Conservation (phyloP, 1,284 basidiomycete genomes). For the Sanghuangporus sanghuang region DNA sequence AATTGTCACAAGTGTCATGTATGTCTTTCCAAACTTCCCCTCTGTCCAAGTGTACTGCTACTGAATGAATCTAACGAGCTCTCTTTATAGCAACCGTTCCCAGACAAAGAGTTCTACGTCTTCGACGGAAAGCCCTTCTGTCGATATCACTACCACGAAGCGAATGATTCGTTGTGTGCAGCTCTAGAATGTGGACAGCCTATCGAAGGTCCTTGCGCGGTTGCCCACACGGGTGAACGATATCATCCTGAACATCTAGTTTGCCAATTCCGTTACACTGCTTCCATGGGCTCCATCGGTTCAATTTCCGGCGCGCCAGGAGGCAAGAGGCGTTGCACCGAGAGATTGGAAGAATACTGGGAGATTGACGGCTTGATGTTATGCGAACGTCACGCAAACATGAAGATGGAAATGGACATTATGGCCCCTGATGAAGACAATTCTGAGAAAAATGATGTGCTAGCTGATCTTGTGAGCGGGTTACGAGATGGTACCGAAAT, state of each 20-base stretch:
- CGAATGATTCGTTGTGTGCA: conserved; percentile 81
- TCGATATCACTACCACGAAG: conserved; percentile 86
- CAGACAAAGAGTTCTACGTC: conserved; percentile 85
- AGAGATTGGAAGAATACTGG: conserved; percentile 75
- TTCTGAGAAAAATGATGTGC: not conserved
- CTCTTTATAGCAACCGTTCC: conserved; percentile 68
- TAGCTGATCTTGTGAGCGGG: conserved; percentile 6
- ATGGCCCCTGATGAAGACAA: conserved; percentile 11
- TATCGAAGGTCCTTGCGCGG: conserved; percentile 86
- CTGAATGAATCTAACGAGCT: conserved; percentile 3
- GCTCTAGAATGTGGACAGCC: conserved; percentile 75
- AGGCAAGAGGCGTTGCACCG: conserved; percentile 37
- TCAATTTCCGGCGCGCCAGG: not conserved
- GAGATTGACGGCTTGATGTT: conserved; percentile 78
- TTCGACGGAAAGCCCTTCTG: conserved; percentile 83
- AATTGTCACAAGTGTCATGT: conserved; percentile 79
- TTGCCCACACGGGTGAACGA: conserved; percentile 68
- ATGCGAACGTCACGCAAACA: conserved; percentile 69
- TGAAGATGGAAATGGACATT: conserved; percentile 18
- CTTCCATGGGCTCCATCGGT: not conserved
- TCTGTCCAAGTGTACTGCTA: conserved; percentile 5
- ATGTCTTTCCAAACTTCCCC: conserved; percentile 21
- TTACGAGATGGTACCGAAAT: not conserved
- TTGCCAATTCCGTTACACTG: conserved; percentile 43
- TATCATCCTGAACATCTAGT: conserved; percentile 84